Conservation (phyloP, 2,329 filamentous ascomycete genomes). For the Aspergillus fischeri region DNA sequence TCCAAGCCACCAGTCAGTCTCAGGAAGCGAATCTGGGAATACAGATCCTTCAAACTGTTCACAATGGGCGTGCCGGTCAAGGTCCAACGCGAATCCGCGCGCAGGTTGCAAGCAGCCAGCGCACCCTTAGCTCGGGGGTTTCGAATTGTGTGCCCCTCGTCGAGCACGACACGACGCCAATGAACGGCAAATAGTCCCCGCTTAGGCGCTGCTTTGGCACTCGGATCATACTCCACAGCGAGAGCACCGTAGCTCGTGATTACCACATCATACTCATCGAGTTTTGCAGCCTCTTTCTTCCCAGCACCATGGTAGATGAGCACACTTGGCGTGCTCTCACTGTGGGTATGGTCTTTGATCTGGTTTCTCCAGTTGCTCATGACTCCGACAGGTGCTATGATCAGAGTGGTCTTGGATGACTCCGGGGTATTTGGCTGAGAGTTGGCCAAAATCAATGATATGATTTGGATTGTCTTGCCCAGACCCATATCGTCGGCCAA, state of each 20-base stretch:
- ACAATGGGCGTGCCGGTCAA: slow-evolving; percentile 78
- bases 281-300: slow-evolving; percentile 55
- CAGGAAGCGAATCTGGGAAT: slow-evolving; percentile 74
- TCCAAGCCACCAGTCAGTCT: slow-evolving; percentile 72
- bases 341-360: slow-evolving; percentile 66
- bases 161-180: slow-evolving; percentile 76
- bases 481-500: slow-evolving; percentile 91
- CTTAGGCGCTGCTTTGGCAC: slow-evolving; percentile 42
- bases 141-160: slow-evolving; percentile 79
- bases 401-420: slow-evolving; percentile 62
- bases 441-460: slow-evolving; percentile 69
- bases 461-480: slow-evolving; percentile 83
- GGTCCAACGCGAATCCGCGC: slow-evolving; percentile 72
- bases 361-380: slow-evolving; percentile 90
- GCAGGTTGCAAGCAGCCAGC: slow-evolving; percentile 62
- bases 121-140: slow-evolving; percentile 71
- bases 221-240: slow-evolving; percentile 58
- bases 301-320: slow-evolving; percentile 69
- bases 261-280: slow-evolving; percentile 68
- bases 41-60: slow-evolving; percentile 76
- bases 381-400: slow-evolving; percentile 76
- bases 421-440: slow-evolving; percentile 39
- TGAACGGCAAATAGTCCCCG: slow-evolving; percentile 58
- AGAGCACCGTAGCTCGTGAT: slow-evolving; percentile 82
- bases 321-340: slow-evolving; percentile 60